Conservation (phyloP, 1,284 basidiomycete genomes). For the Cutaneotrichosporon arboriforme region DNA sequence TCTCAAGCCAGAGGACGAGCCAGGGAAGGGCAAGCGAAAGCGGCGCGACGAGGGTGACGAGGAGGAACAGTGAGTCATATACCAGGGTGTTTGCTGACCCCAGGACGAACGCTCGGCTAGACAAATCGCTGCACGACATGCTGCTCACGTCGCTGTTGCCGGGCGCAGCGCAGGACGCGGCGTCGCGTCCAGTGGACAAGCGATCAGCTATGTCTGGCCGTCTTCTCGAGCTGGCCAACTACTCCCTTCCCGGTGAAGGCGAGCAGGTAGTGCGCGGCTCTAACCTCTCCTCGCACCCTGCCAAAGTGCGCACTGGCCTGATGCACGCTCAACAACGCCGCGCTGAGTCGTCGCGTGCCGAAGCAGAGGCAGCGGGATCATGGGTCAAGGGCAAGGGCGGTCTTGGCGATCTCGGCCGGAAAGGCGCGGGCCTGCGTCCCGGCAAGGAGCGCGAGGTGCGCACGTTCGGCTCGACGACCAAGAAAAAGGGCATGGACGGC, state of each 20-base stretch:
- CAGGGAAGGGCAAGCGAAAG: constrained; percentile 19
- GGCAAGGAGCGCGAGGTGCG: constrained; percentile 17
- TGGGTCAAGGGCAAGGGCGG: constrained; percentile 41
- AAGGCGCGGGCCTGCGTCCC: constrained; percentile 8
- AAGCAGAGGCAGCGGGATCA: constrained; percentile 36
- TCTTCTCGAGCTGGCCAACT: constrained; percentile 41
- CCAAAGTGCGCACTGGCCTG: constrained; percentile 40
- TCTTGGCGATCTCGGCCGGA: constrained; percentile 33
- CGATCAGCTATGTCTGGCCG: constrained; percentile 39
- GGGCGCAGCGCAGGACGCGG: constrained; percentile 18
- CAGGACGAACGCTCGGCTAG: constrained; percentile 41
- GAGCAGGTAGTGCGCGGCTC: constrained; percentile 9
- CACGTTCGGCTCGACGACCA: constrained; percentile 24
- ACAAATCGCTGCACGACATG: constrained; percentile 47
- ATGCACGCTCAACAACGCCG: constrained; percentile 34
- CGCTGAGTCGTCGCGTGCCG: constrained; percentile 24
- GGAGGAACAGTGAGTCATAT: constrained; percentile 30
- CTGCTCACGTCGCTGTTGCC: constrained; percentile 45
- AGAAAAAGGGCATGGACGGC: constrained; percentile 44
- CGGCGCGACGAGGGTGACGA: constrained; percentile 27
- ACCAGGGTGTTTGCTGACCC: neutral
- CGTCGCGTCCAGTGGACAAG: constrained; percentile 43
- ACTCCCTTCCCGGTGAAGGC: constrained; percentile 39
- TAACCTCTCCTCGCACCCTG: constrained; percentile 32
- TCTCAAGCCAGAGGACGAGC: constrained; percentile 25